Conservation (phyloP, 1,284 basidiomycete species). For the Ceratobasidium sp. region DNA sequence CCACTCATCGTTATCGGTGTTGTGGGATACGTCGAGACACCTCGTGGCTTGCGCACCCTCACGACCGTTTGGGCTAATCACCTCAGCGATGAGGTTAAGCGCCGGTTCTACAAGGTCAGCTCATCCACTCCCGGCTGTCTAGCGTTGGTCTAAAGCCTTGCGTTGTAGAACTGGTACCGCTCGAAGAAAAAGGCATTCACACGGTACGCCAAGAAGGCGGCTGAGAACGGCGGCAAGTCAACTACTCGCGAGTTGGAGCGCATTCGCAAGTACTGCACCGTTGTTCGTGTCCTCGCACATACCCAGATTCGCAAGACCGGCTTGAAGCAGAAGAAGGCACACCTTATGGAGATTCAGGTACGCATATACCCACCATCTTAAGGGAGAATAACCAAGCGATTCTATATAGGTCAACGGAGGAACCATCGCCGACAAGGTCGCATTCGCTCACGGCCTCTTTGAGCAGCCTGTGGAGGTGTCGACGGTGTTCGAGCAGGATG, state of each 20-base stretch:
- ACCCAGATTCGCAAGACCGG: slow-evolving; percentile 99
- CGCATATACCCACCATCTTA: slow-evolving; percentile 12
- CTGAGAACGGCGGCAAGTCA: slow-evolving; percentile 93
- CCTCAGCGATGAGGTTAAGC: slow-evolving; percentile 87
- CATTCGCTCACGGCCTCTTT: slow-evolving; percentile 94
- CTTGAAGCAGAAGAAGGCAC: slow-evolving; percentile 98
- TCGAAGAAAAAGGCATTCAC: slow-evolving; percentile 99
- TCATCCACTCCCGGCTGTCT: no score
- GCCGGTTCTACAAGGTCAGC: slow-evolving; percentile 91
- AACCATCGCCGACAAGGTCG: slow-evolving; percentile 96
- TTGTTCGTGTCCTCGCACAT: slow-evolving; percentile 99
- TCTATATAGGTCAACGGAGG: slow-evolving; percentile 85
- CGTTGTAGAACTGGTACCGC: slow-evolving; percentile 93
- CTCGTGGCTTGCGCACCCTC: slow-evolving; percentile 92
- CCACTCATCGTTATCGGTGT: slow-evolving; percentile 98
- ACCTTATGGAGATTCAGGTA: slow-evolving; percentile 98
- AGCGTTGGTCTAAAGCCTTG: background rate
- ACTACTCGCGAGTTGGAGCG: slow-evolving; percentile 97
- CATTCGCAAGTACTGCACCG: slow-evolving; percentile 99
- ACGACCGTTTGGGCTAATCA: slow-evolving; percentile 76
- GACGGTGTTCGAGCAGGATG: slow-evolving; percentile 95
- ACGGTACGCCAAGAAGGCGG: slow-evolving; percentile 98
- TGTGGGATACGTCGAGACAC: slow-evolving; percentile 99
- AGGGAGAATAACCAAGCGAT: background rate
- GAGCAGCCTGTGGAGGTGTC: slow-evolving; percentile 95